Conservation (phyloP, 352 stramenopile species). For the Blastocystis sp. region DNA sequence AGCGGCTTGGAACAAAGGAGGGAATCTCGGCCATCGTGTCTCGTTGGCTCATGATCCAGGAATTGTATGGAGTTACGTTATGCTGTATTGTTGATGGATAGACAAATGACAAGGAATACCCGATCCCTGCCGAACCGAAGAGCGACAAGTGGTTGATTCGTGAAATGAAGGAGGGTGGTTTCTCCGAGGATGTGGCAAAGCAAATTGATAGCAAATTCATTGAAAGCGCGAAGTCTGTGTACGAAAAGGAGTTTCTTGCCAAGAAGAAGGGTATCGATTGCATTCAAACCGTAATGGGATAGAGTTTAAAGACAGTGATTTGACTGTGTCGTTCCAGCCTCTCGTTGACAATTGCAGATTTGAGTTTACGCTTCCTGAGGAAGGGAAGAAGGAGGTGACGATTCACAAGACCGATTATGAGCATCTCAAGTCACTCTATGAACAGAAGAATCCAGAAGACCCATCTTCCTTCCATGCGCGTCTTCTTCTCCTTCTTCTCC, state of each 20-base stretch:
- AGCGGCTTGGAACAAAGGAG: neutral
- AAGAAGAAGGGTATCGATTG: neutral
- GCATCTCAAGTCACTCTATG: neutral
- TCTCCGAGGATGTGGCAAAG: neutral
- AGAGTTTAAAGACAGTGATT: neutral
- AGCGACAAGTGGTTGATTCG: slow-evolving; percentile 16
- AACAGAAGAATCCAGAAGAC: neutral
- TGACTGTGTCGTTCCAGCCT: neutral
- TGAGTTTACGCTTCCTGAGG: neutral
- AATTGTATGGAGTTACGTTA: slow-evolving; percentile 13
- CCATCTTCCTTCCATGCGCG: neutral
- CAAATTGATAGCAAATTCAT: neutral
- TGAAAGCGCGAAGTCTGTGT: neutral
- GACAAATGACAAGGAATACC: slow-evolving; percentile 23
- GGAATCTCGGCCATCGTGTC: slow-evolving; percentile 39
- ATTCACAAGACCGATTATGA: neutral
- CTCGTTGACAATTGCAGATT: neutral
- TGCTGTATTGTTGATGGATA: neutral
- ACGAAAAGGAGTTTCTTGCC: neutral
- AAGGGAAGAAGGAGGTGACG: neutral
- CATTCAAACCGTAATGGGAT: neutral
- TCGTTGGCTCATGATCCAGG: slow-evolving; percentile 29
- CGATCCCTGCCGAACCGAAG: neutral
- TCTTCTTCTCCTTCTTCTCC: slow-evolving; percentile 19
- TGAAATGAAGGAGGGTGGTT: slow-evolving; percentile 26